Conservation (phyloP, 805 yeast genomes). For the Blastobotrys americana region DNA sequence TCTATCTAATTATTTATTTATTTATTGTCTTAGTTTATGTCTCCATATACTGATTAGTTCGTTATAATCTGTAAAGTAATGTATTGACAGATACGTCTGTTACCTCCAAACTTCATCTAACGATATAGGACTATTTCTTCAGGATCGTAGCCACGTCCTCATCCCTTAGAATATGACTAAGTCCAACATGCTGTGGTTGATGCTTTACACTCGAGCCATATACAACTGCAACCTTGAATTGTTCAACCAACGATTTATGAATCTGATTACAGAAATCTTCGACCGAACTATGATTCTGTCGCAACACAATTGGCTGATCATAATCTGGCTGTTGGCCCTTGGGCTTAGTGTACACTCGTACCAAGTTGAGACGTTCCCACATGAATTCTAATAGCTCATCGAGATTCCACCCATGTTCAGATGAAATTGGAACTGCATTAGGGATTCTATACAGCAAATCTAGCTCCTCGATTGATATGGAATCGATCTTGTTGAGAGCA, state of each 20-base stretch:
- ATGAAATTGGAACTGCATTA: slow-evolving; percentile 92
- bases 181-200: slow-evolving; percentile 94
- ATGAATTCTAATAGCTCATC: slow-evolving; percentile 89
- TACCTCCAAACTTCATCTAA: neutral
- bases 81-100: neutral
- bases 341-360: slow-evolving; percentile 95
- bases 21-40: too few relatives aligned
- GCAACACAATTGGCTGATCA: slow-evolving; percentile 86
- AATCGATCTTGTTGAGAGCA: slow-evolving; percentile 91
- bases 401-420: slow-evolving; percentile 94
- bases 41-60: too few relatives aligned
- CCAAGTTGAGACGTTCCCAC: slow-evolving; percentile 91
- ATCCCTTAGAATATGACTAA: slow-evolving; percentile 75
- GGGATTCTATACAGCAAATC: slow-evolving; percentile 89
- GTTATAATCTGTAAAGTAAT: too few relatives aligned
- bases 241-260: slow-evolving; percentile 89
- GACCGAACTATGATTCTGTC: slow-evolving; percentile 73
- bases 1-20: too few relatives aligned
- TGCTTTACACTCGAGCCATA: slow-evolving; percentile 91
- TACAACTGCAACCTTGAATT: slow-evolving; percentile 87
- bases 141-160: slow-evolving; percentile 96
- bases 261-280: slow-evolving; percentile 95
- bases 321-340: slow-evolving; percentile 93
- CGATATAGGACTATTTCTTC: slow-evolving; percentile 43
- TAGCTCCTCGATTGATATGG: slow-evolving; percentile 88